Evolutionary conservation across 805 yeast species (phyloP), one percentile per base, ranked within the genome.

Genomic region (Debaryomyces tyrocola): DNA sequence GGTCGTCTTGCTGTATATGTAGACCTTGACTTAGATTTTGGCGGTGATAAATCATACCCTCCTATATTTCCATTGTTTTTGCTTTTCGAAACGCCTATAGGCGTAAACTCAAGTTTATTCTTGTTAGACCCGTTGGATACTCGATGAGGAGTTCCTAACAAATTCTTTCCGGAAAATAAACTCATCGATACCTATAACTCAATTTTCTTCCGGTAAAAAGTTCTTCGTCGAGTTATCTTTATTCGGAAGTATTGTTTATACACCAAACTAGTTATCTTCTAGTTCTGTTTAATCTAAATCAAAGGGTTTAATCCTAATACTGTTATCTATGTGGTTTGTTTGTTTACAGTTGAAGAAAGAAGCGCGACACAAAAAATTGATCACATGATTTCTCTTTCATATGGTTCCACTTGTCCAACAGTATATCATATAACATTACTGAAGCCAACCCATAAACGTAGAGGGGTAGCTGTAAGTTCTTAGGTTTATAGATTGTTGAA

Each of bases 61-160:
- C 17, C 17, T 14, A 12, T 31, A 31, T 31, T n/a, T 12, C 34
- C 17, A 11, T 8, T 31, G 11, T 6, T 31, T n/a, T 5, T 3
- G 11, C 34, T 11, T 14, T 37, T 38, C 2, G 34, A 31, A 9
- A 14, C 35, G 6, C 59, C 59, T 11, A 55, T 52, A 7, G 59
- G 59, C 17, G 59, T 55, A 37, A 55, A 55, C 31, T 55, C 58
- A 33, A 44, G 48, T 10, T 41, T 35, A 20, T 43, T 46, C 9
- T 24, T 36, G 18, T 31, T 4, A 14, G 28, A 14, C 35, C 41
- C 6, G 20, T 28, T 39, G n/a, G 28, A 15, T 7, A 28, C 41
- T 33, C 47, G 43, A 17, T 37, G 38, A 7, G 59, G 57, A 10
- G 58, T 54, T 5, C 54, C 51, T 20, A 55, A 43, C 27, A 55